A percentile compares a stretch with the other conserved stretches of the same genome.
These are phyloP conservation scores for Penicillium corylophilum DNA, from an alignment of 2,329 filamentous ascomycete genomes.

Conservation along the genomic window DNA sequence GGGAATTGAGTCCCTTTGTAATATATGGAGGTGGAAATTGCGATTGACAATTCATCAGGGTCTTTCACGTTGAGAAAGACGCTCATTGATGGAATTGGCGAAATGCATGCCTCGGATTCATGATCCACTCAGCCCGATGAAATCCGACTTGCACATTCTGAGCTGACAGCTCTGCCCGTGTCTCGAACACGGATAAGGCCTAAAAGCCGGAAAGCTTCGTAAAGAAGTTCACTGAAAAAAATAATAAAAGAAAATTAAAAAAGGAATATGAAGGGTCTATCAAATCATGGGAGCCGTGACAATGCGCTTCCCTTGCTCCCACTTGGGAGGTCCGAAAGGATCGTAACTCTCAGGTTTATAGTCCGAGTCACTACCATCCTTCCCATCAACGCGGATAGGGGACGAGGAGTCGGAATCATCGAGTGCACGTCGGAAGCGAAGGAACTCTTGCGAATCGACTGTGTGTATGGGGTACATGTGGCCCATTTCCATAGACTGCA, in stretches of 20 bases:
- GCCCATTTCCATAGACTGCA: slow-evolving; percentile 32
- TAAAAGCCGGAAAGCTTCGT: not conserved
- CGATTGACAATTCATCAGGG: not conserved
- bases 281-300: slow-evolving; percentile 34
- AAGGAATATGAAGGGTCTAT: not conserved
- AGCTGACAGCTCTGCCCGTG: not conserved
- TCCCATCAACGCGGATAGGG: slow-evolving; percentile 10
- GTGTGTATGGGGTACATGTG: slow-evolving; percentile 35
- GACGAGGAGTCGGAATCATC: slow-evolving; percentile 20
- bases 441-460: slow-evolving; percentile 32
- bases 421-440: slow-evolving; percentile 28
- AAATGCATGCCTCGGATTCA: not conserved
- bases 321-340: slow-evolving; percentile 24
- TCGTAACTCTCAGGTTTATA: slow-evolving; percentile 22
- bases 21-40: not conserved
- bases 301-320: slow-evolving; percentile 27
- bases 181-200: not conserved
- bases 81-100: not conserved
- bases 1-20: not conserved
- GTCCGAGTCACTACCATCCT: slow-evolving; percentile 29
- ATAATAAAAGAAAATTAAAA: not conserved
- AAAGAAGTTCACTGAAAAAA: not conserved
- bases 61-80: not conserved
- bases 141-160: not conserved
- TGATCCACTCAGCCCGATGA: not conserved